Evolutionary conservation across 805 yeast species (phyloP).

Genomic region (Metschnikowia drakensbergensis): DNA sequence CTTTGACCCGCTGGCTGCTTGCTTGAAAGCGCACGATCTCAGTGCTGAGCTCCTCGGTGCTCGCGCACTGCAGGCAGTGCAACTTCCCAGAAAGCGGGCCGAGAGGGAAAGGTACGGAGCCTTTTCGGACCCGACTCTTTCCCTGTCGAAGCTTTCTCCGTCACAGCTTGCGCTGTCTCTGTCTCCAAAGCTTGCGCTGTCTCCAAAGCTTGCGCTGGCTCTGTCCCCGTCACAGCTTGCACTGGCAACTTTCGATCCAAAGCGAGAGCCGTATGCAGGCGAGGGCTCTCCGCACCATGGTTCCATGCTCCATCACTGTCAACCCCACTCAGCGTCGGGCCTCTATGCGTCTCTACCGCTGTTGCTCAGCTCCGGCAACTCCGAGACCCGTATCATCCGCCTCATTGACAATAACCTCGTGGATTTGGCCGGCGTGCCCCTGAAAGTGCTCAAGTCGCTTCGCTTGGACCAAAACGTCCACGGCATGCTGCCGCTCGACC

Average conservation of each 20-base stretch:
- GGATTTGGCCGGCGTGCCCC: conserved; percentile 33
- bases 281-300: too few species aligned
- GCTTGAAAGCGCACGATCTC: not conserved
- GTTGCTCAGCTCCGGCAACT: conserved; percentile 8
- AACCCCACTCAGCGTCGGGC: not conserved
- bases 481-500: conserved; percentile 8
- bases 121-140: too few species aligned
- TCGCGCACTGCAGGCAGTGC: not conserved
- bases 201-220: too few species aligned
- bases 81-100: too few species aligned
- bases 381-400: conserved; percentile 28
- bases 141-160: too few species aligned
- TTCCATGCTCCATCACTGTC: not conserved
- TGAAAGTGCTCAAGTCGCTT: conserved; percentile 35
- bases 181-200: too few species aligned
- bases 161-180: too few species aligned
- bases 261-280: too few species aligned
- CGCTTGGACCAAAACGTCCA: conserved; percentile 11
- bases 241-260: too few species aligned
- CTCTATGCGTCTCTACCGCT: not conserved
- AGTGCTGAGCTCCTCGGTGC: not conserved
- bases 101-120: too few species aligned
- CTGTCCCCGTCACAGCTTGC: too few species aligned
- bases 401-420: conserved; percentile 39
- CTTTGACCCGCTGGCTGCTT: conserved; percentile 1